A percentile compares a stretch with the other conserved stretches of the same genome.
Conservation (phyloP, 306 rosid genomes). For the Prunus mira region DNA sequence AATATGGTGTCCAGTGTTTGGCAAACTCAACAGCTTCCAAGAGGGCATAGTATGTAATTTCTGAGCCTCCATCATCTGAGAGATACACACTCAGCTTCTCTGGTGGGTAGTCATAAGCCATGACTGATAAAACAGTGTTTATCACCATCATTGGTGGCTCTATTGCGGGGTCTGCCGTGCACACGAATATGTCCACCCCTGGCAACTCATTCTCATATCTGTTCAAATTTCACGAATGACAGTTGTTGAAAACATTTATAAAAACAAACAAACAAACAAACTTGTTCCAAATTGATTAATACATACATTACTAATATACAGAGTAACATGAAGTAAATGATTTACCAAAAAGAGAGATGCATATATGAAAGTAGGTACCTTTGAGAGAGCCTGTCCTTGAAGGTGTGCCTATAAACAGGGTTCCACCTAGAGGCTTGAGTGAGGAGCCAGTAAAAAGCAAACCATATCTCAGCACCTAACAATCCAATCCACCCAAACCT, state of each 20-base stretch:
- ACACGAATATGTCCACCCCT: slow-evolving; percentile 41
- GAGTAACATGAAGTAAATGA: too few species aligned
- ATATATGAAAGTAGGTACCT: slow-evolving; percentile 29
- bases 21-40: slow-evolving; percentile 39
- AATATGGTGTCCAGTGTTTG: slow-evolving; percentile 39
- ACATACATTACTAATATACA: too few species aligned
- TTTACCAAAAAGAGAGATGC: too few species aligned
- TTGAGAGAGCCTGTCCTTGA: slow-evolving; percentile 47
- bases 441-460: slow-evolving; percentile 63
- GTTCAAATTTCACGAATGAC: not conserved
- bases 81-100: slow-evolving; percentile 44
- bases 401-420: slow-evolving; percentile 37
- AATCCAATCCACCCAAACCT: slow-evolving; percentile 51
- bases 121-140: slow-evolving; percentile 38
- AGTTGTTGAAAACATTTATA: too few species aligned
- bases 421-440: slow-evolving; percentile 59
- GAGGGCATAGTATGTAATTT: slow-evolving; percentile 20
- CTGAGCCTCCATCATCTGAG: slow-evolving; percentile 39
- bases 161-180: slow-evolving; percentile 39
- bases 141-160: slow-evolving; percentile 43
- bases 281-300: too few species aligned
- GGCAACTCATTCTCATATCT: slow-evolving; percentile 41
- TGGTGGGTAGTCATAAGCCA: slow-evolving; percentile 40
- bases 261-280: too few species aligned
- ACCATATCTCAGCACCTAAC: slow-evolving; percentile 64